Evolutionary conservation across 768 basidiomycete genomes (phyloP), one percentile per base, ranked within the genome.

Genomic region (Podaxis sp.): DNA sequence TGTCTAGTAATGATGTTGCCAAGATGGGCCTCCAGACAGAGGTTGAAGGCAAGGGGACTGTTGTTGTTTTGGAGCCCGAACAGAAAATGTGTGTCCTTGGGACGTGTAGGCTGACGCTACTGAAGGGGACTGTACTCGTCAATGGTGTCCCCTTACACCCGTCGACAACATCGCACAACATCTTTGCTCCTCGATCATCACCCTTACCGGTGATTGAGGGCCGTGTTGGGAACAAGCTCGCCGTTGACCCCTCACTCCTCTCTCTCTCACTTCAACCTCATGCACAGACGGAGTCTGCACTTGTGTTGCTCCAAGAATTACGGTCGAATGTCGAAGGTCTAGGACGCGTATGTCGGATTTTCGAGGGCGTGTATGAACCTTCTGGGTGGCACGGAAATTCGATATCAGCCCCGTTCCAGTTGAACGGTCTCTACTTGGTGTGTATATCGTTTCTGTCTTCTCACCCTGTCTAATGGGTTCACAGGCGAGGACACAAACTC

Each of bases 111-210:
- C 63, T 96, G 15, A 78, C 79, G 0, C 81, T 94, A 25, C 69
- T 95, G 3, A 83, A 78, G 55, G 90, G 91, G 0, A 74, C 81
- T 15, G 64, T 95, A 56, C 74, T 77, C 2, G 53, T 94, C 0
- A 77, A 80, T n/a, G 91, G 90, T 2, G 79, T 83, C 11, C 75
- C 73, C 1, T 69, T 91, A 7, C 53, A 62, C 0, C 67, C 84
- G 6, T 83, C 84, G 1, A 50, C 66, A 1, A 68, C 59, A 2
- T 61, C 67, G 4, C 79, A 93, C 66, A 74, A 73, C 12, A 77
- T 96, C 27, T 96, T 86, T 69, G 90, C 93, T 0, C 93, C 94
- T 0, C 80, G 85, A 2, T 91, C 88, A 0, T 85, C 91, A n/a
- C 91, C 93, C 0, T 70, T 95, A 4, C 91, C 93, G 0, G 70